Conservation (phyloP, 73 alveolate species). For the Strombidium stylifer region DNA sequence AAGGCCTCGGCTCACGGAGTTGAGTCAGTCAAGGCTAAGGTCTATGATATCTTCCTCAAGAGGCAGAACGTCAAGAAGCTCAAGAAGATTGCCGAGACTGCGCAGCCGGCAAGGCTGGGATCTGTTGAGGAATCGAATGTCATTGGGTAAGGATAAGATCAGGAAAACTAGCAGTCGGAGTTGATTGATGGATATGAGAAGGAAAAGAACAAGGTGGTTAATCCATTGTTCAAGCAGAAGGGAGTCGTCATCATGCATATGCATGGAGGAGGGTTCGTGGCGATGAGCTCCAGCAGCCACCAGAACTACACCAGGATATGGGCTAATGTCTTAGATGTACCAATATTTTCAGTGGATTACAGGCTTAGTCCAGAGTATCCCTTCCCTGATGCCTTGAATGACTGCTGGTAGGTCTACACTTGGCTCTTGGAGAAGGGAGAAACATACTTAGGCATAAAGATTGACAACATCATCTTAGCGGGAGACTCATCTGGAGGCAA, state of each 20-base stretch:
- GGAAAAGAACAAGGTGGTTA: background rate
- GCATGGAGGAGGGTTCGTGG: slow-evolving; percentile 98
- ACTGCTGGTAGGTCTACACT: slow-evolving; percentile 85
- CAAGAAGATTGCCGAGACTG: no score
- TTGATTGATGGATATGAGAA: background rate
- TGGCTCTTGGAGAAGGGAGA: slow-evolving; percentile 77
- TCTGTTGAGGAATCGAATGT: background rate
- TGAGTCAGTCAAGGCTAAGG: background rate
- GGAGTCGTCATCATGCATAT: slow-evolving; percentile 73
- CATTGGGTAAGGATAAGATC: no score
- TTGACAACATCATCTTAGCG: slow-evolving; percentile 56
- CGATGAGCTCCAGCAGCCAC: slow-evolving; percentile 92
- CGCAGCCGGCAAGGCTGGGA: background rate
- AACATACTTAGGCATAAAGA: slow-evolving; percentile 63
- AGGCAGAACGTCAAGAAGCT: no score
- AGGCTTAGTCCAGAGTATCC: slow-evolving; percentile 84
- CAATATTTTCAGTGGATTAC: slow-evolving; percentile 86
- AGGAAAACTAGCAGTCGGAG: background rate
- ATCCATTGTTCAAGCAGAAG: background rate
- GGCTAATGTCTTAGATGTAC: slow-evolving; percentile 80
- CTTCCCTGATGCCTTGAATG: slow-evolving; percentile 88
- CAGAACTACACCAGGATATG: slow-evolving; percentile 86
- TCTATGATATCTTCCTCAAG: background rate
- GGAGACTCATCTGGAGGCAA: slow-evolving; percentile 86
- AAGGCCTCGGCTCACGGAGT: no score